phyloP scores from a whole-genome alignment of 805 yeast genomes.

The Kodamaea nitidulidarum region DNA sequence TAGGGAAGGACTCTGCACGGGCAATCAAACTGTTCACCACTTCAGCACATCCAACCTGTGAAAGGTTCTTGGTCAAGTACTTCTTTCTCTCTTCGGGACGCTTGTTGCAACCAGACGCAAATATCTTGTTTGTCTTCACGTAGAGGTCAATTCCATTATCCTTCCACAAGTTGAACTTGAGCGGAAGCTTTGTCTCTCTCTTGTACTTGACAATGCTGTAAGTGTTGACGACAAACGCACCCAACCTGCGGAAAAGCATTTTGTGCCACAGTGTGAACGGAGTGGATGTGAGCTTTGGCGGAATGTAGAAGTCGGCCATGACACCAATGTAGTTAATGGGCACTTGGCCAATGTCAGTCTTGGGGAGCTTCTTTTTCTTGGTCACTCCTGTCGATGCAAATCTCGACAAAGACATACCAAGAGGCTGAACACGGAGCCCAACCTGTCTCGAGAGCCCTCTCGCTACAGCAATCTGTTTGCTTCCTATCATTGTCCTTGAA shows the following conservation, averaged over 20 bases:
- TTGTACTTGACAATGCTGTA: conserved; percentile 46
- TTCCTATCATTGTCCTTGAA: conserved; percentile 6
- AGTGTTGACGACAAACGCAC: conserved; percentile 64
- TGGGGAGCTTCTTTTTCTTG: conserved; percentile 15
- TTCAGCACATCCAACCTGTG: conserved; percentile 31
- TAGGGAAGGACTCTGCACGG: conserved; percentile 46
- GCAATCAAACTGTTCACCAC: conserved; percentile 29
- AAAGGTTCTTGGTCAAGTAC: conserved; percentile 41
- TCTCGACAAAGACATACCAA: neutral
- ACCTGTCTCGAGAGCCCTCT: neutral
- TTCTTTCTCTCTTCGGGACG: conserved; percentile 30
- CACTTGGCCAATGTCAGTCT: conserved; percentile 33
- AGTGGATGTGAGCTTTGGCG: conserved; percentile 28
- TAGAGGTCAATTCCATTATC: conserved; percentile 76
- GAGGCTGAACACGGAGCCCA: neutral
- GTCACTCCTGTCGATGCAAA: conserved; percentile 10
- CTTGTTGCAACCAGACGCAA: conserved; percentile 51
- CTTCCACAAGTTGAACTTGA: conserved; percentile 76
- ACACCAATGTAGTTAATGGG: conserved; percentile 39
- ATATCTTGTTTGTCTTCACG: conserved; percentile 75
- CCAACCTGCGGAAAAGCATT: conserved; percentile 58
- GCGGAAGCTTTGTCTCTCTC: conserved; percentile 38
- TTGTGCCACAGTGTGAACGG: conserved; percentile 36
- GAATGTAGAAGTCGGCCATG: conserved; percentile 41
- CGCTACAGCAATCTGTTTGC: conserved; percentile 2